Evolutionary conservation across 2,329 filamentous ascomycete species (phyloP), one percentile per base, ranked within the genome.

Genomic region (Arthrobotrys pseudoclavata): DNA sequence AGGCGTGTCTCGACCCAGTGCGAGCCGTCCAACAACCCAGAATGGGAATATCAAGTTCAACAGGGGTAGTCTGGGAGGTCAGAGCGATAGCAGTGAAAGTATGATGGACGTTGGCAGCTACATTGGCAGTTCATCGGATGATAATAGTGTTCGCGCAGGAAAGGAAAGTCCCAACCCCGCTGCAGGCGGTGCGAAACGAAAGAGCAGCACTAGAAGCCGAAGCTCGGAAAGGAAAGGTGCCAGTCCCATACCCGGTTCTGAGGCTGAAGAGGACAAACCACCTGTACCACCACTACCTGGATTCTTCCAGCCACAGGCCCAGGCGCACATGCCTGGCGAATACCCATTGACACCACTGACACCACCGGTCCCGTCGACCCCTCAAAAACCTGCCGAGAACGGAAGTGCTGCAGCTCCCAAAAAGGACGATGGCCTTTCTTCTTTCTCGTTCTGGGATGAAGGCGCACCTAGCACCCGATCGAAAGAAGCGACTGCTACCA

Each of bases 51-150:
- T 61, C 52, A 77, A 71, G n/a, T 69, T 67, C 62, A 68, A 68
- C 62, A 48, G 74, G 48, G 67, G 67, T 6, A 76, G 72, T 22
- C 26, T 70, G 4, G 70, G 74, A 26, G 72, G 72, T 1, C 48
- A 69, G 4, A 77, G 74, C 34, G 74, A 77, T 40, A 77, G 74
- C 53, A 77, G 74, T 34, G 74, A 77, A 15, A 77, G 74, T 20
- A 77, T 77, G 74, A 71, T 77, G 61, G 74, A 77, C 15, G 60
- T 76, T 24, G 72, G 72, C 7, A 76, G 72, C 42, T 76, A 66
- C 24, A 61, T 76, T 15, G 72, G 72, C 57, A 76, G 72, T 20
- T 76, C 72, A 3, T 77, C 74, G 12, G 74, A 77, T 47, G 74
- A 76, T 42, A 53, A 68, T 48, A 64, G 64, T 22, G 26, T 22